phyloP scores from a whole-genome alignment of 108 stramenopile species.

The Cyclotella choctawhatcheeana region DNA sequence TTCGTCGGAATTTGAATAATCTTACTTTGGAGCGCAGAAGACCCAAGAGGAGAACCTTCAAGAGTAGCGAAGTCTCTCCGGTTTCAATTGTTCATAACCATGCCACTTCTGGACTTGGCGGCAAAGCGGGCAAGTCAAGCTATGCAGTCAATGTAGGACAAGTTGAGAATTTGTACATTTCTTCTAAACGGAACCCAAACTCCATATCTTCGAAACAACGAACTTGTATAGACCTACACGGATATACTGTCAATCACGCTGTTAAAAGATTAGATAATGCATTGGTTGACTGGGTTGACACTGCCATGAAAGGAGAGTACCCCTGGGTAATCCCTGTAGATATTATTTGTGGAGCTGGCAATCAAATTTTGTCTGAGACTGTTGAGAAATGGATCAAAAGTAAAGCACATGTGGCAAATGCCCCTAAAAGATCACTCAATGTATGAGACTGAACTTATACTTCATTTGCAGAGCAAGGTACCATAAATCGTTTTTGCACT shows the following conservation, averaged over 20 bases:
- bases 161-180: slow-evolving; percentile 22
- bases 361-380: slow-evolving; percentile 21
- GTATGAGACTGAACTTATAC: no score
- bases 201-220: background rate
- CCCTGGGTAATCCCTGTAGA: slow-evolving; percentile 24
- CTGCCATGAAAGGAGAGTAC: slow-evolving; percentile 25
- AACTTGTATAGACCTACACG: slow-evolving; percentile 9
- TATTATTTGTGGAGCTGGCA: slow-evolving; percentile 33
- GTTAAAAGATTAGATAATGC: slow-evolving; percentile 6
- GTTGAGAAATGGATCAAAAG: slow-evolving; percentile 22
- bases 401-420: slow-evolving; percentile 20
- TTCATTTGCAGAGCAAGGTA: no score
- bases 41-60: slow-evolving; percentile 4
- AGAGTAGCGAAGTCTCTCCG: background rate
- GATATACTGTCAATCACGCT: slow-evolving; percentile 16
- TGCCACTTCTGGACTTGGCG: slow-evolving; percentile 10
- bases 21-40: slow-evolving; percentile 1
- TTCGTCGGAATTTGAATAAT: slow-evolving; percentile 12
- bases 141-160: slow-evolving; percentile 23
- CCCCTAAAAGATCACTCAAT: slow-evolving; percentile 6
- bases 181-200: slow-evolving; percentile 1
- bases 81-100: slow-evolving; percentile 12
- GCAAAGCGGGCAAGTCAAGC: slow-evolving; percentile 24
- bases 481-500: background rate
- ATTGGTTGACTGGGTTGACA: slow-evolving; percentile 5